Conservation (phyloP, 768 basidiomycete species). For the Collybiopsis luxurians region DNA sequence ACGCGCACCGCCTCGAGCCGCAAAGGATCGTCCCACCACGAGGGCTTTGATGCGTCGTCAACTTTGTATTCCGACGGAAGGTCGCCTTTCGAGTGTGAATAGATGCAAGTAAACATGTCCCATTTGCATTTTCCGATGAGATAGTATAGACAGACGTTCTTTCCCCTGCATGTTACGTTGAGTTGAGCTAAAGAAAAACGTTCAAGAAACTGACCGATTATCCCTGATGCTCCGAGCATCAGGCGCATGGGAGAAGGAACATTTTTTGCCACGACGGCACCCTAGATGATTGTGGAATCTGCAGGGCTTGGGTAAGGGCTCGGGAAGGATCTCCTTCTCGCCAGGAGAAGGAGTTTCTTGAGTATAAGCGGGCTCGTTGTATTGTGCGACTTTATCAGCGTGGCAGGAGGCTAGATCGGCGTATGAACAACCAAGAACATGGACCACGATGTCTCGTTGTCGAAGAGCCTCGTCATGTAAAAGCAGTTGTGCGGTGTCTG, state of each 20-base stretch:
- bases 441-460: not conserved
- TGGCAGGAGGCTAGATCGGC: not conserved
- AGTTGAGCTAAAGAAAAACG: not conserved
- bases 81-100: conserved; percentile 30
- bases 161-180: conserved; percentile 21
- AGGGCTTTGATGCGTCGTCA: conserved; percentile 10
- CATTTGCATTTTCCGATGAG: conserved; percentile 32
- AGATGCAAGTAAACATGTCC: conserved; percentile 25
- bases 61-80: conserved; percentile 17
- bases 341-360: not conserved
- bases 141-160: conserved; percentile 36
- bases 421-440: not conserved
- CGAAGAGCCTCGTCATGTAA: conserved; percentile 3
- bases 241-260: conserved; percentile 35
- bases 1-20: not conserved
- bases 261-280: conserved; percentile 26
- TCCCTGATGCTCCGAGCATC: conserved; percentile 35
- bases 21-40: conserved; percentile 24
- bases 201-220: conserved; percentile 23
- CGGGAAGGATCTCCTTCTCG: not conserved
- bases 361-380: not conserved
- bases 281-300: conserved; percentile 36
- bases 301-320: conserved; percentile 19
- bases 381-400: not conserved
- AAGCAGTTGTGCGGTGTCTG: not conserved